These are phyloP conservation scores for Secale cereale DNA, from an alignment of 176 grass and related monocot species.

Conservation along the genomic window DNA sequence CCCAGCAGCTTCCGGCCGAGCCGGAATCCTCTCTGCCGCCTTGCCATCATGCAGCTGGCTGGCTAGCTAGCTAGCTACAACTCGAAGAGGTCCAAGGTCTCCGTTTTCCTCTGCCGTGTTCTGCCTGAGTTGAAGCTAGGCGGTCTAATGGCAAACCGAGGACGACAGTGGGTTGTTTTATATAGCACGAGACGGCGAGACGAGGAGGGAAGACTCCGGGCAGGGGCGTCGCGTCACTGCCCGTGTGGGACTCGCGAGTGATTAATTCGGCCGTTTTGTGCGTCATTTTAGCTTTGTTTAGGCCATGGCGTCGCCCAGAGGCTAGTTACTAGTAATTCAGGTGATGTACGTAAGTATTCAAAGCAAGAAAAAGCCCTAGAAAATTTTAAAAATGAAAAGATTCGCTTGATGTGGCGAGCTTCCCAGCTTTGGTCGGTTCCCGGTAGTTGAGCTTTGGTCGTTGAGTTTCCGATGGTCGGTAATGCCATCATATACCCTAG, in stretches of 20 bases:
- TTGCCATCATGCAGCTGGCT: conserved; percentile 17
- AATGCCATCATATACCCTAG: not conserved
- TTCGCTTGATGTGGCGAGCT: not conserved
- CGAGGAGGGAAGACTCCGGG: not conserved
- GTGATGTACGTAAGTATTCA: not conserved
- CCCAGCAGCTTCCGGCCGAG: conserved; percentile 73
- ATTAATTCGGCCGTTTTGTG: not conserved
- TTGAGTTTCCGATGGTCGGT: not conserved
- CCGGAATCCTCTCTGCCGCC: conserved; percentile 64
- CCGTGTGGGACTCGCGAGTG: not conserved
- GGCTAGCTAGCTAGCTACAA: too few relatives aligned
- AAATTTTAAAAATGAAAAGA: not conserved
- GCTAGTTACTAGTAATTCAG: not conserved
- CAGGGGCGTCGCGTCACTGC: not conserved
- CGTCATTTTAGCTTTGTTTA: not conserved
- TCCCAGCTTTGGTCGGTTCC: not conserved
- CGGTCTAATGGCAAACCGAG: conserved; percentile 1
- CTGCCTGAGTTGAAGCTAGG: not conserved
- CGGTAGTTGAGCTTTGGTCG: not conserved
- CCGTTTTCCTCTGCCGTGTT: not conserved
- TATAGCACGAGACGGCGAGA: not conserved
- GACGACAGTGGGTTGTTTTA: conserved; percentile 8
- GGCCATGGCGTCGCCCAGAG: not conserved
- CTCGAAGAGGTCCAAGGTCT: not conserved
- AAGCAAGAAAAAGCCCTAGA: not conserved